A percentile compares a stretch with the other conserved stretches of the same genome.
Conservation (phyloP, 805 yeast genomes). For the Starmerella stellata region DNA sequence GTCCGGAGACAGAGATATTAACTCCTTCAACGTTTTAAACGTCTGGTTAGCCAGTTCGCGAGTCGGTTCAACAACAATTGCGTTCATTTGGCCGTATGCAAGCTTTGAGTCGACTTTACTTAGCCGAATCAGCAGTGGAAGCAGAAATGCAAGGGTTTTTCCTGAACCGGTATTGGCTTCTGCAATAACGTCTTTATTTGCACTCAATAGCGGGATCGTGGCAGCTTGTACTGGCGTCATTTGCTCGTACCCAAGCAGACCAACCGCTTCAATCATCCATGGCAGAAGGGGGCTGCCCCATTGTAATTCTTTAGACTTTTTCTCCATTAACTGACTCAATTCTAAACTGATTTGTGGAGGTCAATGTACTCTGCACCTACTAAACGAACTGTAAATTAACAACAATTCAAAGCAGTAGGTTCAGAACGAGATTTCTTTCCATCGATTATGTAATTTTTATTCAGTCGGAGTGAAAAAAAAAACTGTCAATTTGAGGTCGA, state of each 20-base stretch:
- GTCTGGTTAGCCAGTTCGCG: slow-evolving; percentile 39
- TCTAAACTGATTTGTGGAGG: too few relatives aligned
- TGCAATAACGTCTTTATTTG: slow-evolving; percentile 85
- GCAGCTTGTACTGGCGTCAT: slow-evolving; percentile 98
- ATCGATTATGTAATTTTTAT: too few relatives aligned
- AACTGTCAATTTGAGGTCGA: too few relatives aligned
- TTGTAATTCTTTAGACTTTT: neutral
- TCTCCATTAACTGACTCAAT: too few relatives aligned
- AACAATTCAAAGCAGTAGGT: too few relatives aligned
- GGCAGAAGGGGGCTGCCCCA: slow-evolving; percentile 18
- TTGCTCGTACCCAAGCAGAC: slow-evolving; percentile 51
- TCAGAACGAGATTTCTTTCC: too few relatives aligned
- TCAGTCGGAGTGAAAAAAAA: too few relatives aligned
- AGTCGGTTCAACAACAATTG: slow-evolving; percentile 56
- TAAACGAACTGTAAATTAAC: too few relatives aligned
- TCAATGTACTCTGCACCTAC: too few relatives aligned
- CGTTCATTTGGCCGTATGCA: slow-evolving; percentile 45
- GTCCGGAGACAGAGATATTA: slow-evolving; percentile 32
- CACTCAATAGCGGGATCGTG: slow-evolving; percentile 65
- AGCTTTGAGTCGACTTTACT: slow-evolving; percentile 18
- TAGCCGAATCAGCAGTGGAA: slow-evolving; percentile 40
- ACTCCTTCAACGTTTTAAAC: slow-evolving; percentile 39
- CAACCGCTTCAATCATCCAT: slow-evolving; percentile 37
- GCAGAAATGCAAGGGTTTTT: slow-evolving; percentile 77
- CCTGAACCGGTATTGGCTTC: slow-evolving; percentile 98